phyloP scores from a whole-genome alignment of 306 rosid genomes.

The Cicer chorassanicum region DNA sequence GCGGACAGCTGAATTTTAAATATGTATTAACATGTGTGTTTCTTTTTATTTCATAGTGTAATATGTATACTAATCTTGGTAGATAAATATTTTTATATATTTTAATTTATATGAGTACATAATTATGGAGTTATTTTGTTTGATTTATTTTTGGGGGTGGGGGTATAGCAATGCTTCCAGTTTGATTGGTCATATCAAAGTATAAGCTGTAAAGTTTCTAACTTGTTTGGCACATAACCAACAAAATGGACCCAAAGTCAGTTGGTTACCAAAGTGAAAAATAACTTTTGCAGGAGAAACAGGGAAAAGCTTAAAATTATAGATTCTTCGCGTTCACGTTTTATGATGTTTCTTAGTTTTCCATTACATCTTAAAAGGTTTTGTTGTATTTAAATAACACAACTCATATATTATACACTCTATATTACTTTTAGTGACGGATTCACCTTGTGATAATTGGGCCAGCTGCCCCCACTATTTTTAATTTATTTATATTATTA shows the following conservation, averaged over 20 bases:
- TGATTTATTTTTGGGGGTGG: not conserved
- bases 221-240: slow-evolving; percentile 40
- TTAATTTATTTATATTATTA: no score
- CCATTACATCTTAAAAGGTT: no score
- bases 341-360: not conserved
- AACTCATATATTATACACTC: no score
- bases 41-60: slow-evolving; percentile 31
- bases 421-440: no score
- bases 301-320: slow-evolving; percentile 11
- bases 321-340: not conserved
- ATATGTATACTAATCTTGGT: slow-evolving; percentile 33
- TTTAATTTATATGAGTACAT: not conserved
- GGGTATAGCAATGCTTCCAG: not conserved
- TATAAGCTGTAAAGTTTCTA: slow-evolving; percentile 52
- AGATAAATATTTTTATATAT: slow-evolving; percentile 30
- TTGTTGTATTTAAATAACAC: no score
- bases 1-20: not conserved
- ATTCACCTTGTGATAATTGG: no score
- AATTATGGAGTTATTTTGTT: not conserved
- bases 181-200: not conserved
- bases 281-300: slow-evolving; percentile 37
- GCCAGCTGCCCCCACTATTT: no score
- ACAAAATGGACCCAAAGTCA: slow-evolving; percentile 48
- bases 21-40: not conserved
- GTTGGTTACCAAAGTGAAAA: slow-evolving; percentile 44